Evolutionary conservation across 805 yeast genomes (phyloP).

Genomic region (Debaryomyces hansenii): DNA sequence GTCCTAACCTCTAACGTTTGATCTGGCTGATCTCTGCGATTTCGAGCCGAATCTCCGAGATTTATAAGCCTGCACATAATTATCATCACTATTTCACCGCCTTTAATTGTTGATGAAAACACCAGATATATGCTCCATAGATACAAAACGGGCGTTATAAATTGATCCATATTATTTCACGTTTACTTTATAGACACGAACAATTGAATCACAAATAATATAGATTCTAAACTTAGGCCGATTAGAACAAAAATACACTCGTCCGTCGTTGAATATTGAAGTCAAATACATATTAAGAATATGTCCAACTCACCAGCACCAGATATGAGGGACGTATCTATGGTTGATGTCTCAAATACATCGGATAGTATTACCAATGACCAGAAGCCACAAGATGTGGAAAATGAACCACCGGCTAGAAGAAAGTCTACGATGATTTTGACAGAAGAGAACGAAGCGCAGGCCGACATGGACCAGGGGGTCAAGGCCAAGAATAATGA

Average conservation of each 20-base stretch:
- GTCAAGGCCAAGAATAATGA: not conserved
- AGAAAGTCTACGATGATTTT: slow-evolving; percentile 72
- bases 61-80: not conserved
- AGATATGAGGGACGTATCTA: slow-evolving; percentile 36
- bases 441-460: slow-evolving; percentile 58
- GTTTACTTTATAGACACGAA: not conserved
- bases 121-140: not conserved
- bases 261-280: too few species aligned
- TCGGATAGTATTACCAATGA: slow-evolving; percentile 1
- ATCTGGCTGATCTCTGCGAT: not conserved
- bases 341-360: slow-evolving; percentile 44
- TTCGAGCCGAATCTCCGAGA: not conserved
- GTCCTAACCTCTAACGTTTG: too few species aligned
- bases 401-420: slow-evolving; percentile 35
- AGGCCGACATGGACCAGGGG: slow-evolving; percentile 16
- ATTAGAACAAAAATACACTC: too few species aligned
- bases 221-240: not conserved
- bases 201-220: not conserved
- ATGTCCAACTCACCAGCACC: slow-evolving; percentile 7
- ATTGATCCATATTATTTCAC: too few species aligned
- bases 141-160: too few species aligned
- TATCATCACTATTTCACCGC: not conserved
- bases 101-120: not conserved
- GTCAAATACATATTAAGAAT: not conserved
- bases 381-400: not conserved